phyloP scores from a whole-genome alignment of 768 basidiomycete genomes.

The Phlebiopsis gigantea region DNA sequence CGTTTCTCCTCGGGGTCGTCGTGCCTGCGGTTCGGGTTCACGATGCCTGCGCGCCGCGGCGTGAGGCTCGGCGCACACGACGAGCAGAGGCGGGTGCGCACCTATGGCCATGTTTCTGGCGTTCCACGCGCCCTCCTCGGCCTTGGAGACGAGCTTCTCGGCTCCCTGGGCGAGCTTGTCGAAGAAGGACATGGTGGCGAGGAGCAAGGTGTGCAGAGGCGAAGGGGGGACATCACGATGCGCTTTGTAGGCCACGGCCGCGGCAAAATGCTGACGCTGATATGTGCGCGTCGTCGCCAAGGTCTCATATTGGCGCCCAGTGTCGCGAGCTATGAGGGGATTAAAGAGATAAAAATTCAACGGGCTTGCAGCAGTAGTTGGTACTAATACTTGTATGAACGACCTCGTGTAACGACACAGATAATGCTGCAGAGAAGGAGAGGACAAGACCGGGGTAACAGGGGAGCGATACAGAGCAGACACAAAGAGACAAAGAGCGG shows the following conservation, averaged over 20 bases:
- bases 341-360: neutral
- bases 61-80: neutral
- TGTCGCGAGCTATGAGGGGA: neutral
- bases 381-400: neutral
- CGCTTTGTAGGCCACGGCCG: neutral
- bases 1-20: constrained; percentile 70
- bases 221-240: neutral
- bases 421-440: neutral
- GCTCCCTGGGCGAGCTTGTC: constrained; percentile 1
- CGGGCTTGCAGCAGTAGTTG: neutral
- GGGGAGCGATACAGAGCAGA: neutral
- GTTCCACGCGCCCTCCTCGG: constrained; percentile 11
- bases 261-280: neutral
- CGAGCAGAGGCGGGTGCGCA: neutral
- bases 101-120: constrained; percentile 13
- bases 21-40: constrained; percentile 46
- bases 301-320: neutral
- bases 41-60: constrained; percentile 3
- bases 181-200: constrained; percentile 7
- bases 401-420: neutral
- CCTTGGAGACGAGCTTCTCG: constrained; percentile 3
- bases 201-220: neutral
- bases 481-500: neutral
- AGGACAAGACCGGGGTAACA: neutral
- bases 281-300: neutral